Evolutionary conservation across 306 rosid species (phyloP), one percentile per base, ranked within the genome.

Genomic region (Malus fusca): DNA sequence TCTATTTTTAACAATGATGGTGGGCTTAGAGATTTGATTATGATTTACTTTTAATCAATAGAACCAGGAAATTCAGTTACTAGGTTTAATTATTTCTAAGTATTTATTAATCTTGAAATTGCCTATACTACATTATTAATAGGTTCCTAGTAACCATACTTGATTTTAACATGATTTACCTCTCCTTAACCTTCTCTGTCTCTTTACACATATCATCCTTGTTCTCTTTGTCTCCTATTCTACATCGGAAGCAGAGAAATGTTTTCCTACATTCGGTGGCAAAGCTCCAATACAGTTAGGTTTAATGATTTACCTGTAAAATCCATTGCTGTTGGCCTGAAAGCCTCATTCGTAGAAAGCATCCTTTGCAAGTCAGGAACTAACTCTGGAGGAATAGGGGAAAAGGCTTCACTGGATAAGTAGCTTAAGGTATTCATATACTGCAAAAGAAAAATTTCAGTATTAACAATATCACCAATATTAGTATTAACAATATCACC

Each of bases 341-440:
- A 83, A 83, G 97, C 87, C 77, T 90, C 99, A 82, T 92, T 92
- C 73, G 85, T 75, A 81, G 99, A 96, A 21, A 96, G 89, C 98
- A 96, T 90, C 88, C 93, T 87, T 80, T 90, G 92, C 90, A 96
- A 85, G 81, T 96, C 98, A 80, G 90, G 88, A 84, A 92, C 93
- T 59, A 96, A 84, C 78, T 96, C 98, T 25, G 85, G 66, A 28
- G 99, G 98, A 81, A 96, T 85, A 30, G 92, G 77, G 66, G 98
- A 89, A 84, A 96, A 96, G 42, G 96, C 89, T 70, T 89, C 99
- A 75, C 86, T 89, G 78, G 98, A 88, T 86, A 96, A 86, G 90
- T 96, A 96, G 80, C 84, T 96, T 88, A 96, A 81, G 76, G 98
- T 92, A 87, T 96, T 96, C 89, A 78, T 89, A 89, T 88, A 89